phyloP scores from a whole-genome alignment of 768 basidiomycete species.

The Plicaturopsis crispa region DNA sequence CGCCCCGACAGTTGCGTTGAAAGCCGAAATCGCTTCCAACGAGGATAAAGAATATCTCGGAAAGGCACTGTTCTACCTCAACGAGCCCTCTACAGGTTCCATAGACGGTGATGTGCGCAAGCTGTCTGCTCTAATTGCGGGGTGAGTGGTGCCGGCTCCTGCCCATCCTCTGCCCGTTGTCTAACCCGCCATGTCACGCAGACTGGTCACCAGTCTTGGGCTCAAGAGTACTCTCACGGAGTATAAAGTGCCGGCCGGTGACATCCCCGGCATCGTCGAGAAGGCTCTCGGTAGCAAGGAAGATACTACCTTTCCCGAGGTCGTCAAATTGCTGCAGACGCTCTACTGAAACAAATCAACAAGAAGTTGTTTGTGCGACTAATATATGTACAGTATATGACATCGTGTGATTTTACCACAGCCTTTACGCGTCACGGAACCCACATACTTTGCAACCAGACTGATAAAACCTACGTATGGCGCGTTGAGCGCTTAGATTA shows the following conservation, averaged over 20 bases:
- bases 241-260: slow-evolving; percentile 56
- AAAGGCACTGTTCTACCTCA: slow-evolving; percentile 48
- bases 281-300: slow-evolving; percentile 35
- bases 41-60: slow-evolving; percentile 59
- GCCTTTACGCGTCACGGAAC: too few relatives aligned
- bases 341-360: too few relatives aligned
- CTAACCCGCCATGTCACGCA: slow-evolving; percentile 18
- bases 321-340: slow-evolving; percentile 42
- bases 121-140: slow-evolving; percentile 45
- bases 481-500: too few relatives aligned
- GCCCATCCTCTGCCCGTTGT: neutral
- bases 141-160: slow-evolving; percentile 30
- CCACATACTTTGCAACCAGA: too few relatives aligned
- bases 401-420: too few relatives aligned
- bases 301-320: slow-evolving; percentile 28
- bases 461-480: too few relatives aligned
- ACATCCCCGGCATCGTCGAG: slow-evolving; percentile 47
- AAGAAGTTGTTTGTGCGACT: too few relatives aligned
- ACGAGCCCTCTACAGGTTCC: slow-evolving; percentile 53
- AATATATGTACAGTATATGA: too few relatives aligned
- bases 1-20: slow-evolving; percentile 51
- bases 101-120: slow-evolving; percentile 53
- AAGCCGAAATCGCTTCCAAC: slow-evolving; percentile 48
- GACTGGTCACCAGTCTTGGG: slow-evolving; percentile 54
- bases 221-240: slow-evolving; percentile 48